Percentiles rank a stretch among this genome's conserved stretches.
phyloP scores from a whole-genome alignment of 2,329 filamentous ascomycete species.

The Trichoderma citrinoviride region DNA sequence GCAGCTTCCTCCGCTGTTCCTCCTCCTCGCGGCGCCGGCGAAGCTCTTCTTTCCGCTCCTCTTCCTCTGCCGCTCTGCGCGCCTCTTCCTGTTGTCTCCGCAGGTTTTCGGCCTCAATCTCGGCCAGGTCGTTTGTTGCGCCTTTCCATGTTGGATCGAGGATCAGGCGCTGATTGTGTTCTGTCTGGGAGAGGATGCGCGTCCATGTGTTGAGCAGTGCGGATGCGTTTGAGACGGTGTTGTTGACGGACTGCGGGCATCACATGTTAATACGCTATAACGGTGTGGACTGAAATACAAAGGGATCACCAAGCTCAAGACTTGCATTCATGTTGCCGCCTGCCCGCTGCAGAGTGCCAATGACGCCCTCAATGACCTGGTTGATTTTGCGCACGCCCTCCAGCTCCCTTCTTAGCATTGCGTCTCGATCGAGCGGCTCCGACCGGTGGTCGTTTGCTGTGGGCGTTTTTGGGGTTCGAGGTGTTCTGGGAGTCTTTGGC shows the following conservation, averaged over 20 bases:
- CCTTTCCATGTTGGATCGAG: constrained; percentile 88
- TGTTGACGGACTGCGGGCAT: constrained; percentile 65
- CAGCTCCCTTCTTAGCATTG: constrained; percentile 72
- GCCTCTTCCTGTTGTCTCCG: constrained; percentile 74
- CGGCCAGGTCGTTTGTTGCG: constrained; percentile 78
- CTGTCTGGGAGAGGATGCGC: constrained; percentile 90
- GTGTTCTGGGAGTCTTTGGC: constrained; percentile 48
- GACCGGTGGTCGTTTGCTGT: constrained; percentile 39
- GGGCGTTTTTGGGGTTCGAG: constrained; percentile 48
- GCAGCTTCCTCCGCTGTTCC: constrained; percentile 41
- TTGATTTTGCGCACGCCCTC: constrained; percentile 85
- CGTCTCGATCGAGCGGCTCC: constrained; percentile 64
- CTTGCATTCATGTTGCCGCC: constrained; percentile 73
- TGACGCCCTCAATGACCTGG: constrained; percentile 75
- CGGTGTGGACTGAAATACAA: background rate
- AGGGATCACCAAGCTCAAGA: background rate
- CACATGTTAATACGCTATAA: constrained; percentile 33
- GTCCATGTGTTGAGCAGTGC: constrained; percentile 94
- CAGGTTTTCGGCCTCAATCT: constrained; percentile 76
- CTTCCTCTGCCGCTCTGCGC: constrained; percentile 72
- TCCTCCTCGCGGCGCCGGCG: constrained; percentile 62
- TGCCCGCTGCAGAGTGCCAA: constrained; percentile 68
- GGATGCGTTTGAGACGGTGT: constrained; percentile 82
- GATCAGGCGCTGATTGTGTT: constrained; percentile 92
- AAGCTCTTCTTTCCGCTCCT: constrained; percentile 71